Conservation (phyloP, 2,329 filamentous ascomycete genomes). For the Sphaerulina musiva region DNA sequence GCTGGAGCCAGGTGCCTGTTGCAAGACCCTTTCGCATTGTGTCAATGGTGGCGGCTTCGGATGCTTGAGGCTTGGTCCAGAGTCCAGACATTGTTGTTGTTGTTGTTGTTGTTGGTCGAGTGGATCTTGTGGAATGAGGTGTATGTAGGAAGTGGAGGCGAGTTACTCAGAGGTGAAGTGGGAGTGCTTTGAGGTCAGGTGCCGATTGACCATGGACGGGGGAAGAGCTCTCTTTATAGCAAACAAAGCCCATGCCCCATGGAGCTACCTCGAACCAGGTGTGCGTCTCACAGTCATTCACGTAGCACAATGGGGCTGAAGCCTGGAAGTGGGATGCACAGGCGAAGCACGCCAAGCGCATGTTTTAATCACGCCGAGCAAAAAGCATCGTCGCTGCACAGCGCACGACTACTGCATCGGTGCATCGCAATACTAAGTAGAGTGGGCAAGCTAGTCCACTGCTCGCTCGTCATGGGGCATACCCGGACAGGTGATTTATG, state of each 20-base stretch:
- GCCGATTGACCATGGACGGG: background rate
- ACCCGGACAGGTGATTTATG: conserved; percentile 1
- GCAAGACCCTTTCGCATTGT: conserved; percentile 11
- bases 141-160: background rate
- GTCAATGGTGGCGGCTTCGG: conserved; percentile 5
- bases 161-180: background rate
- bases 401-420: background rate
- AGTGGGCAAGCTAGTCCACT: too few relatives aligned
- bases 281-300: background rate
- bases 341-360: conserved; percentile 9
- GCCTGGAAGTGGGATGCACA: conserved; percentile 7
- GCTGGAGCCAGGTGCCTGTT: conserved; percentile 19
- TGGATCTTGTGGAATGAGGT: background rate
- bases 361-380: conserved; percentile 15
- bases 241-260: background rate
- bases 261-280: background rate
- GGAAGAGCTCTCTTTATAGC: conserved; percentile 5
- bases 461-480: conserved; percentile 2
- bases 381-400: conserved; percentile 1
- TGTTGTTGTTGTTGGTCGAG: conserved; percentile 1
- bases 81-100: conserved; percentile 17
- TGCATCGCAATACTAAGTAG: too few relatives aligned
- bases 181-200: background rate
- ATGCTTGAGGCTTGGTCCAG: conserved; percentile 11
- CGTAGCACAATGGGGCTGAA: background rate